Percentiles rank a stretch among this genome's conserved stretches.
Conservation (phyloP, 1,284 basidiomycete genomes). For the Puccinia hordei region DNA sequence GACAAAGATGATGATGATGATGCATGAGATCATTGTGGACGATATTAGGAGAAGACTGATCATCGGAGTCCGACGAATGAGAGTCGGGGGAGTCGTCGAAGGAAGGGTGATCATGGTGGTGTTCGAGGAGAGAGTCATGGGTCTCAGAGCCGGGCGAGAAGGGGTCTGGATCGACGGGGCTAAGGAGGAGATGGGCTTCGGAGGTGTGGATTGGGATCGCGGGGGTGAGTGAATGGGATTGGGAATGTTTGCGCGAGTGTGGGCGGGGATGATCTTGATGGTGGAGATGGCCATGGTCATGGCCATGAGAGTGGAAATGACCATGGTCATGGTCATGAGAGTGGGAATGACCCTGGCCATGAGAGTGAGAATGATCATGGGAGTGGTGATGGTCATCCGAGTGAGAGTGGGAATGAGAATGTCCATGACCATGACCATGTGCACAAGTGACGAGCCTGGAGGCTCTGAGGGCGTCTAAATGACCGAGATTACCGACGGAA, state of each 20-base stretch:
- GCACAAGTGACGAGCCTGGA: too few relatives aligned
- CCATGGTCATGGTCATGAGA: neutral
- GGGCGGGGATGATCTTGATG: neutral
- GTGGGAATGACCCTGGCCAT: conserved; percentile 5
- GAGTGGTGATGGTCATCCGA: neutral
- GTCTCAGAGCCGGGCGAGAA: too few relatives aligned
- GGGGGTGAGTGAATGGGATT: neutral
- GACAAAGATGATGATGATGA: too few relatives aligned
- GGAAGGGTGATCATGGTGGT: too few relatives aligned
- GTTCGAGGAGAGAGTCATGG: too few relatives aligned
- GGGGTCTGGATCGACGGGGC: too few relatives aligned
- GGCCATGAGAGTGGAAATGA: neutral
- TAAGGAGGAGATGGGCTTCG: too few relatives aligned
- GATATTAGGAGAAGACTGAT: too few relatives aligned
- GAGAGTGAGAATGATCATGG: conserved; percentile 1
- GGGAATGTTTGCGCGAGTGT: too few relatives aligned
- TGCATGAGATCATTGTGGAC: too few relatives aligned
- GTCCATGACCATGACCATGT: conserved; percentile 3
- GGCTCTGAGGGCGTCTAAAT: neutral
- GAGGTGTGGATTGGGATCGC: neutral
- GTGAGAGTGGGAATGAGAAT: neutral
- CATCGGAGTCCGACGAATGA: too few relatives aligned
- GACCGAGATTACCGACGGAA: neutral
- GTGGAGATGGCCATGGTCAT: neutral
- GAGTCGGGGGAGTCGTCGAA: too few relatives aligned